A percentile compares a stretch with the other conserved stretches of the same genome.
phyloP scores from a whole-genome alignment of 176 grass and related monocot species.

The Themeda triandra region DNA sequence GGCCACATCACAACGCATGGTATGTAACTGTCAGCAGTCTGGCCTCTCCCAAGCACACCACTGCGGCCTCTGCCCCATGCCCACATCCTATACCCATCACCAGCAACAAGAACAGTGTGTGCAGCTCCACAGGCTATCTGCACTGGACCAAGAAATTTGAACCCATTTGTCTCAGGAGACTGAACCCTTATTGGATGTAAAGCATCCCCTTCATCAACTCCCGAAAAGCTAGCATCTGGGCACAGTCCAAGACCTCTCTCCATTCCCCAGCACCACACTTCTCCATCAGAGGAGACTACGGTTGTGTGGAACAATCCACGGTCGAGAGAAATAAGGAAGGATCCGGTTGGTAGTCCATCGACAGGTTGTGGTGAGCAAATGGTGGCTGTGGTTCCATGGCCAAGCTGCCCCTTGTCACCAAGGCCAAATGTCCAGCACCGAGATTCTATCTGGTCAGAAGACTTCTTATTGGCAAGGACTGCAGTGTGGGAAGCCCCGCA shows the following conservation, averaged over 20 bases:
- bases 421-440: constrained; percentile 93
- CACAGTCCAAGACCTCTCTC: constrained; percentile 92
- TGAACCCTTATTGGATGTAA: constrained; percentile 66
- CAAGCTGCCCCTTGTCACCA: constrained; percentile 94
- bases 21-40: constrained; percentile 65
- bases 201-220: constrained; percentile 86
- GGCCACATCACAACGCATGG: constrained; percentile 83
- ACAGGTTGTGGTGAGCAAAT: constrained; percentile 66
- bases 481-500: constrained; percentile 86
- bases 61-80: constrained; percentile 89
- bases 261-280: constrained; percentile 99
- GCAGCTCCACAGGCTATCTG: constrained; percentile 89
- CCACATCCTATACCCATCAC: constrained; percentile 92
- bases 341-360: constrained; percentile 60
- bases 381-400: constrained; percentile 72
- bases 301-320: constrained; percentile 95
- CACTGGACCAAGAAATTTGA: constrained; percentile 63
- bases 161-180: constrained; percentile 74
- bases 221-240: constrained; percentile 78
- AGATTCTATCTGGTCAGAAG: constrained; percentile 72
- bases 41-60: constrained; percentile 73
- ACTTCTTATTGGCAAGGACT: constrained; percentile 79
- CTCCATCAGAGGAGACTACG: constrained; percentile 76
- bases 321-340: constrained; percentile 90
- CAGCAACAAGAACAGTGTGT: constrained; percentile 93